Conservation (phyloP, 805 yeast species). For the Vanderwaltozyma tropicalis region DNA sequence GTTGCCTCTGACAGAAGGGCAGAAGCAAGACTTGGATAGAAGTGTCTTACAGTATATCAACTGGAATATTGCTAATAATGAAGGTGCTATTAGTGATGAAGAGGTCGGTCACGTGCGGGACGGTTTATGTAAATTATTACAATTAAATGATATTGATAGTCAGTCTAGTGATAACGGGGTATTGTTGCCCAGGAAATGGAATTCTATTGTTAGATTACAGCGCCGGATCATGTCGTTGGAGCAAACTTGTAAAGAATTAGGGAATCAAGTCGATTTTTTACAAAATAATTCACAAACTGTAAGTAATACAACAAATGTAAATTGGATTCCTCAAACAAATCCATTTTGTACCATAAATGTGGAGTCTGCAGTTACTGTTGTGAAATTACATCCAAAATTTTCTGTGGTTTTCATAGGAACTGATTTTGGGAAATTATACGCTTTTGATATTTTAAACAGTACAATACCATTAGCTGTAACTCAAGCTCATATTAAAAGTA, state of each 20-base stretch:
- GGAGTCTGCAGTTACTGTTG: constrained; percentile 47
- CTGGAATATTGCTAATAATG: constrained; percentile 5
- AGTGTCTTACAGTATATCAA: constrained; percentile 10
- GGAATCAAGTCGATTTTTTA: constrained; percentile 32
- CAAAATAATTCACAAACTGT: constrained; percentile 8
- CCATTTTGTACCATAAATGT: constrained; percentile 43
- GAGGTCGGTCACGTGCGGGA: constrained; percentile 2
- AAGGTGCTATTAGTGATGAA: not conserved
- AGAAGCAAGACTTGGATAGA: constrained; percentile 10
- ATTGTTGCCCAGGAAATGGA: constrained; percentile 56
- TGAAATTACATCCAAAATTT: constrained; percentile 65
- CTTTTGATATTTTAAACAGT: constrained; percentile 60
- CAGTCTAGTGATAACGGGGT: not conserved
- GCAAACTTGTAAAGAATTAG: constrained; percentile 39
- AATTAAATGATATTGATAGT: not conserved
- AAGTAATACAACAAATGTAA: constrained; percentile 13
- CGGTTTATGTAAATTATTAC: constrained; percentile 2
- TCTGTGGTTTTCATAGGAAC: constrained; percentile 57
- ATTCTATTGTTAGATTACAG: constrained; percentile 72
- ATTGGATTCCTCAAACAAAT: constrained; percentile 54
- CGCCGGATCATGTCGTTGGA: constrained; percentile 63
- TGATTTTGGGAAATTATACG: constrained; percentile 58
- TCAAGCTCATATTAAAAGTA: constrained; percentile 66
- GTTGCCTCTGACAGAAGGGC: constrained; percentile 9
- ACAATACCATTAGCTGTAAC: constrained; percentile 52